Conservation (phyloP, 768 basidiomycete genomes). For the Guyanaporus albipodus region DNA sequence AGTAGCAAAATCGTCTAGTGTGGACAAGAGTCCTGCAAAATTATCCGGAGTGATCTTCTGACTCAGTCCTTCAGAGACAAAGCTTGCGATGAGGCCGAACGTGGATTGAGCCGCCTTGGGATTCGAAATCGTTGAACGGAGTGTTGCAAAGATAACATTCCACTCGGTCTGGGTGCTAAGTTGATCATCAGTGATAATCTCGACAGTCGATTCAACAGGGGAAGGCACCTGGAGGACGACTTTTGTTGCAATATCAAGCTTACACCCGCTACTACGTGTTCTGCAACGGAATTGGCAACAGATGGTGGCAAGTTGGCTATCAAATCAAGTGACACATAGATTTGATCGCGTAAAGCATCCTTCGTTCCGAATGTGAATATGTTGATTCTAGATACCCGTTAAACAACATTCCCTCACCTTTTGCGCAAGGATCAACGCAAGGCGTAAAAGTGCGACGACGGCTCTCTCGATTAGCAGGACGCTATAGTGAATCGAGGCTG, state of each 20-base stretch:
- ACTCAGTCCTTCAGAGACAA: conserved; percentile 60
- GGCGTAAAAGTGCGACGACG: conserved; percentile 79
- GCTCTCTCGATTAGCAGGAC: conserved; percentile 91
- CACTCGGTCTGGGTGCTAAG: conserved; percentile 88
- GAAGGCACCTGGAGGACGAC: conserved; percentile 55
- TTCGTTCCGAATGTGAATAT: conserved; percentile 32
- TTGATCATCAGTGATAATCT: conserved; percentile 10
- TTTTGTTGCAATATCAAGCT: conserved; percentile 73
- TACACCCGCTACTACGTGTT: conserved; percentile 87
- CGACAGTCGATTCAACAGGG: background rate
- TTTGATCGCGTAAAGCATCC: conserved; percentile 85
- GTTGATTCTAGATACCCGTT: background rate
- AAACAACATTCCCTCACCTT: conserved; percentile 46
- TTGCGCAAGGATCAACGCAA: conserved; percentile 80
- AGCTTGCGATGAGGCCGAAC: conserved; percentile 67
- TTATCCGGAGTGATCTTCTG: conserved; percentile 73
- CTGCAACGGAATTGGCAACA: conserved; percentile 81
- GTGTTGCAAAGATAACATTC: conserved; percentile 86
- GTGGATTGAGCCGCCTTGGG: conserved; percentile 84
- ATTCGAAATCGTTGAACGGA: conserved; percentile 81
- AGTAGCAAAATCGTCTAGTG: conserved; percentile 85
- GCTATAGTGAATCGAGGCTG: conserved; percentile 76
- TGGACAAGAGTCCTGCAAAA: conserved; percentile 69
- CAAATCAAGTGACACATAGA: conserved; percentile 91
- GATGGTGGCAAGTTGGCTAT: conserved; percentile 72